Evolutionary conservation across 2,329 filamentous ascomycete species (phyloP), one percentile per base, ranked within the genome.

Genomic region (Claviceps citrina): DNA sequence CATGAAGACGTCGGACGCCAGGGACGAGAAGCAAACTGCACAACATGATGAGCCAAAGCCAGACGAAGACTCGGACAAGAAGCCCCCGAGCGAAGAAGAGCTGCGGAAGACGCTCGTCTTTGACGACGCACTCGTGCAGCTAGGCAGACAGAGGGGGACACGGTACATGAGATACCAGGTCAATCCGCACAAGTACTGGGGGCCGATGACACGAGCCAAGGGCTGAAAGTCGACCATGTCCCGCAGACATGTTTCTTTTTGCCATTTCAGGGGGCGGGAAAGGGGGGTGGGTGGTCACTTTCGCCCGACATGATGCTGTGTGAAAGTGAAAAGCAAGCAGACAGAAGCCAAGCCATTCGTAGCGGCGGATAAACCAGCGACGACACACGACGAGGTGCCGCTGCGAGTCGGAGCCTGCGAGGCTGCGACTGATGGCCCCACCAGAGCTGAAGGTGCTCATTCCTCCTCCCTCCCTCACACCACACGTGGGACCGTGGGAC

Each of bases 151-250:
- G 44, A 71, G 66, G 46, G 71, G 73, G 39, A 70, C 65, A 43
- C 81, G 78, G 47, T 68, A 93, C 34, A 77, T 93, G 40, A 70
- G 89, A 46, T 98, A 95, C 59, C 91, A 94, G 64, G 64, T 79
- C 44, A 96, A 96, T 55, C 91, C 91, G 34, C 69, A 81, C 44
- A 79, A 85, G 53, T 91, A 96, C 57, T 98, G 91, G 91, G 91
- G 91, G 0, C 91, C 91, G 1, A 76, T 93, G 75, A 66, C 63
- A 39, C 65, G 66, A 47, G 73, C 73, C 20, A 67, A 58, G 47
- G 65, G 43, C 12, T 44, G 32, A 39, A n/a, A n/a, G n/a, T n/a
- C n/a, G n/a, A n/a, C n/a, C n/a, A n/a, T n/a, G n/a, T n/a, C n/a
- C n/a, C n/a, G n/a, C n/a, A n/a, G n/a, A n/a, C n/a, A n/a, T n/a